phyloP scores from a whole-genome alignment of 108 stramenopile species.

The Cyclostephanos tholiformis region DNA sequence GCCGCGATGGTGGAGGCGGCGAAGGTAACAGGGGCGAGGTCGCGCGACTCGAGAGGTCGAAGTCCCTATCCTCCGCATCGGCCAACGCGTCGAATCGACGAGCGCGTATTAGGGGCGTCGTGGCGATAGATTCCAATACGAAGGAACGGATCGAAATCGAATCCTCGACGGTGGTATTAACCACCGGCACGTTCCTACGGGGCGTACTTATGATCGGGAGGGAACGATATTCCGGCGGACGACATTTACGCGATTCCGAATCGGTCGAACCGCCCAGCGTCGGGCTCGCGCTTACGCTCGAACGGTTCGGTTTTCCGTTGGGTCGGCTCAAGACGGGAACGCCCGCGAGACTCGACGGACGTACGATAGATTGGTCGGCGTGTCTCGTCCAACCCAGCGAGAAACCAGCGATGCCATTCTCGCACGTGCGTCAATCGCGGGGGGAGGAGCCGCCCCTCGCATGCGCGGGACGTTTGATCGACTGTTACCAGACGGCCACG shows the following conservation, averaged over 20 bases:
- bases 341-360: constrained; percentile 92
- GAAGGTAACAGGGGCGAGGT: constrained; percentile 6
- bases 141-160: constrained; percentile 62
- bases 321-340: constrained; percentile 97
- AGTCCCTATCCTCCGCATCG: constrained; percentile 34
- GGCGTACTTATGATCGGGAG: constrained; percentile 87
- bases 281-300: constrained; percentile 91
- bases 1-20: constrained; percentile 17
- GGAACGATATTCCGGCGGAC: constrained; percentile 89
- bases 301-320: constrained; percentile 85
- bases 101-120: constrained; percentile 82
- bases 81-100: constrained; percentile 44
- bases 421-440: constrained; percentile 79
- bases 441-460: constrained; percentile 77
- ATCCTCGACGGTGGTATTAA: constrained; percentile 86
- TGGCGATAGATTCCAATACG: constrained; percentile 61
- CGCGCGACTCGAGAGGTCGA: constrained; percentile 33
- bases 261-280: constrained; percentile 93
- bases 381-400: constrained; percentile 89
- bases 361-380: constrained; percentile 92
- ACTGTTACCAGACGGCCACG: constrained; percentile 83
- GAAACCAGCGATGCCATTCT: constrained; percentile 80
- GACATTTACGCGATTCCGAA: constrained; percentile 92
- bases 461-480: constrained; percentile 58
- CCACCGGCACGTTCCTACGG: constrained; percentile 97